phyloP scores from a whole-genome alignment of 805 yeast genomes.

The Nematodospora valgi region DNA sequence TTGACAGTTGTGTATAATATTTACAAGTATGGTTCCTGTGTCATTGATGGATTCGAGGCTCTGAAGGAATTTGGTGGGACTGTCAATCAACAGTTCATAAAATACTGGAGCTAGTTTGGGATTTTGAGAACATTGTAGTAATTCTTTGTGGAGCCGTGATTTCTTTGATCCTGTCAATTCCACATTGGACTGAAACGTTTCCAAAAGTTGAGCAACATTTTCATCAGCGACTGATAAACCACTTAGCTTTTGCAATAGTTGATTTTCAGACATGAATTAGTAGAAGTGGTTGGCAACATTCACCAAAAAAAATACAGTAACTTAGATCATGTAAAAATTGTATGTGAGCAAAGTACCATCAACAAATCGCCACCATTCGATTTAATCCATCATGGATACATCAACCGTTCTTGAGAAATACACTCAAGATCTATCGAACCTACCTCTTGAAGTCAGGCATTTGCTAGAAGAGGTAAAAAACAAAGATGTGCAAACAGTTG shows the following conservation, averaged over 20 bases:
- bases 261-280: not conserved
- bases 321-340: too few species aligned
- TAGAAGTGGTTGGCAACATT: too few species aligned
- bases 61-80: conserved; percentile 15
- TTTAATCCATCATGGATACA: conserved; percentile 64
- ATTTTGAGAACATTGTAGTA: conserved; percentile 12
- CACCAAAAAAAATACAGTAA: too few species aligned
- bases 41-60: conserved; percentile 14
- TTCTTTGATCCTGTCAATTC: too few species aligned
- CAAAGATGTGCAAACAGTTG: conserved; percentile 65
- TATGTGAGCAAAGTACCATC: too few species aligned
- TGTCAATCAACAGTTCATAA: conserved; percentile 15
- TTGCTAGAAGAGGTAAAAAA: conserved; percentile 72
- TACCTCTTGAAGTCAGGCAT: conserved; percentile 84
- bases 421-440: conserved; percentile 66
- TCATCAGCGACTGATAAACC: not conserved
- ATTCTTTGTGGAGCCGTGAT: too few species aligned
- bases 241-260: not conserved
- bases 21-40: conserved; percentile 9
- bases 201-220: not conserved
- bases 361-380: too few species aligned
- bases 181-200: not conserved
- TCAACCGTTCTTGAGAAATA: conserved; percentile 58
- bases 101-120: conserved; percentile 9
- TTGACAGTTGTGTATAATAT: conserved; percentile 8